Evolutionary conservation across 1,284 basidiomycete genomes (phyloP).

Genomic region (Rhodofomes roseus): DNA sequence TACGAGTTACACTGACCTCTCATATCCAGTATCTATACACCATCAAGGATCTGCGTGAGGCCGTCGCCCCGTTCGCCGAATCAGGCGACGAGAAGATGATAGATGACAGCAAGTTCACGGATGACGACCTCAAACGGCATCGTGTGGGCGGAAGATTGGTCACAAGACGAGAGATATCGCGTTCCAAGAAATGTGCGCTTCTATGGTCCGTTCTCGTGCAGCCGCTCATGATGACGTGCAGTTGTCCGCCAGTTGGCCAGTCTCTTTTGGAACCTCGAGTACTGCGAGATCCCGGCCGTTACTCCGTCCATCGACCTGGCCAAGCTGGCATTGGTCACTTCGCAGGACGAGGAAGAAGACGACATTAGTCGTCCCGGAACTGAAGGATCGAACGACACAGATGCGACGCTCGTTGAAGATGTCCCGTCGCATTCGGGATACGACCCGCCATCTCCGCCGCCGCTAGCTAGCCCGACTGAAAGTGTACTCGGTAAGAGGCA

Average conservation of each 20-base stretch:
- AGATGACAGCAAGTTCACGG: conserved; percentile 69
- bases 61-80: conserved; percentile 61
- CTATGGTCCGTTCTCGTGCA: background rate
- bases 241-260: conserved; percentile 78
- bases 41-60: conserved; percentile 82
- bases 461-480: conserved; percentile 26
- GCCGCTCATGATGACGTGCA: conserved; percentile 28
- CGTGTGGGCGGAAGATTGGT: conserved; percentile 86
- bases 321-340: conserved; percentile 89
- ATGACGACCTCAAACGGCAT: conserved; percentile 76
- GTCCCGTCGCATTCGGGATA: conserved; percentile 33
- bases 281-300: conserved; percentile 61
- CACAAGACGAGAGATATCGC: conserved; percentile 72
- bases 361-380: conserved; percentile 62
- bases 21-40: conserved; percentile 86
- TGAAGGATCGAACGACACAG: conserved; percentile 79
- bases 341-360: conserved; percentile 86
- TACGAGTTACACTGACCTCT: background rate
- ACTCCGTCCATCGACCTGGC: conserved; percentile 86
- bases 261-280: conserved; percentile 78
- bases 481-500: conserved; percentile 73
- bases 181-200: conserved; percentile 78
- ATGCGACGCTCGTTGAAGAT: conserved; percentile 81
- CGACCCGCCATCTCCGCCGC: conserved; percentile 23
- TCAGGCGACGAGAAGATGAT: conserved; percentile 45